Base-by-base conservation (phyloP, 225 moss, liverwort and hornwort species). In the Anthoceros angustus region DNA sequence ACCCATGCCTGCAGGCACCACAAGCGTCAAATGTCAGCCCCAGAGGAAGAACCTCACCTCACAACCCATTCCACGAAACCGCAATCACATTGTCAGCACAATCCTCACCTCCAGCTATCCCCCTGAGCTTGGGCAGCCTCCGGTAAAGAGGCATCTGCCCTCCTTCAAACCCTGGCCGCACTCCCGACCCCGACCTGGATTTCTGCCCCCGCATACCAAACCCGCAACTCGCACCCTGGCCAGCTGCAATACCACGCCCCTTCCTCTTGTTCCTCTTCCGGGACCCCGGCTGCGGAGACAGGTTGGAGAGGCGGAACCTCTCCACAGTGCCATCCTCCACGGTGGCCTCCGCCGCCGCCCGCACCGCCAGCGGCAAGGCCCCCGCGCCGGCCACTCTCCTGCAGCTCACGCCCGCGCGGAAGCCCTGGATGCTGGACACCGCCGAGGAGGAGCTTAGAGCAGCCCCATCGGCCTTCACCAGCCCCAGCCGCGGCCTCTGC, bases 171-270 rank as follows among this genome's bases (percentile, higher is more conserved):
- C 92, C 89, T 3, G 87, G 89, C 2, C 87, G 82, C 39, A 98
- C 92, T 42, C 89, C 92, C 2, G 98, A 89, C 24, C 92, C 89
- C 9, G 89, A 98, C 80, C 92, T 76, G 39, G 92, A 98, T 62
- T 92, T 89, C 61, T 98, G 92, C 9, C 98, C 89, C 32, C 83
- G 82, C 87, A 98, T 98, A 48, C 92, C 98, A 9, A 91, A 98
- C 15, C 87, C 95, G 48, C 91, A 98, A 62, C 89, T 98, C 12
- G 89, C 92, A 1, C 92, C 89, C 76, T 98, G 89, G 24, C 92
- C 86, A 5, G 89, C 92, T 10, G 92, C 88, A 25, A 98, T 98
- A 79, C 92, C 92, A 61, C 98, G 84, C 64, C 98, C 92, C 77
- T 92, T 92, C 24, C 89, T 74, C 79, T 92, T 98, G 78, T 89